Evolutionary conservation across 805 yeast genomes (phyloP).

Genomic region (Yarrowia sp.): DNA sequence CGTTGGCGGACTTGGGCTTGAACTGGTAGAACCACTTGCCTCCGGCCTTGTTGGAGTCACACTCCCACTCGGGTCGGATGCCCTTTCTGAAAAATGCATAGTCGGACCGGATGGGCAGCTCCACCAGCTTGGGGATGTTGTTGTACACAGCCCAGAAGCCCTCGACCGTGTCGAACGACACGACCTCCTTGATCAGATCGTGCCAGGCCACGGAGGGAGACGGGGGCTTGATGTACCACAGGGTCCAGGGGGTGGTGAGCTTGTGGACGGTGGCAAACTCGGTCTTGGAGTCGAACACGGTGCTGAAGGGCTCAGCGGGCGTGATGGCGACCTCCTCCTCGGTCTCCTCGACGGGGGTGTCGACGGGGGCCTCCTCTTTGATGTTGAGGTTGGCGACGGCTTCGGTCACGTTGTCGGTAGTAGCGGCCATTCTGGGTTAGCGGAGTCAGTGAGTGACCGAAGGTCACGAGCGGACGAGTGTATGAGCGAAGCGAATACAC

Average conservation of each 20-base stretch:
- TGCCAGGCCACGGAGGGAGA: constrained; percentile 71
- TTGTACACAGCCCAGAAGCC: constrained; percentile 98
- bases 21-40: constrained; percentile 91
- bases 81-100: constrained; percentile 93
- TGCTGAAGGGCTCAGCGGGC: constrained; percentile 23
- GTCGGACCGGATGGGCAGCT: constrained; percentile 87
- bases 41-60: constrained; percentile 77
- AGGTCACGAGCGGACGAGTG: not conserved
- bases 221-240: constrained; percentile 97
- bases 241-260: constrained; percentile 85
- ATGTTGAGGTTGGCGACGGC: constrained; percentile 34
- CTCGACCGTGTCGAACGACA: constrained; percentile 90
- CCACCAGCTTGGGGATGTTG: constrained; percentile 87
- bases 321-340: constrained; percentile 3
- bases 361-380: constrained; percentile 36
- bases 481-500: no score
- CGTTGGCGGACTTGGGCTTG: constrained; percentile 39
- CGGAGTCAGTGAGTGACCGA: not conserved
- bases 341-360: not conserved
- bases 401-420: constrained; percentile 24
- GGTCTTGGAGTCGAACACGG: constrained; percentile 38
- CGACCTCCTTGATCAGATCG: constrained; percentile 87
- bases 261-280: constrained; percentile 80
- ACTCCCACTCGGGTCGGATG: constrained; percentile 99
- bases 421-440: constrained; percentile 26